phyloP scores from a whole-genome alignment of 169 alveolate species.

The Plasmodium billcollinsi region DNA sequence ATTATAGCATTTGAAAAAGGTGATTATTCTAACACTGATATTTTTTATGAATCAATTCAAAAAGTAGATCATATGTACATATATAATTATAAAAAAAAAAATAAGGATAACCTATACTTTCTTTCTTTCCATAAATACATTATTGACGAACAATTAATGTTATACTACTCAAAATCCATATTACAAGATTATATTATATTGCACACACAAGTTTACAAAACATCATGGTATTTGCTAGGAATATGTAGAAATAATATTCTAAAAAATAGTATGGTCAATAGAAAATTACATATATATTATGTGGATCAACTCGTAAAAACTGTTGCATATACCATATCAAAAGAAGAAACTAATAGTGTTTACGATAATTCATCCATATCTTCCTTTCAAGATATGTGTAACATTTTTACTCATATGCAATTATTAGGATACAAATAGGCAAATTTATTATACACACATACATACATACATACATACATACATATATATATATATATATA shows the following conservation, averaged over 20 bases:
- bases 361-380: constrained; percentile 55
- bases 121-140: constrained; percentile 56
- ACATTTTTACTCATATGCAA: constrained; percentile 55
- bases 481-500: no score
- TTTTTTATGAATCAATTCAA: constrained; percentile 32
- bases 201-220: constrained; percentile 56
- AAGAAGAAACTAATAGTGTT: constrained; percentile 24
- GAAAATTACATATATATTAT: constrained; percentile 50
- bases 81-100: constrained; percentile 14
- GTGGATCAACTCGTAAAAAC: constrained; percentile 42
- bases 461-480: background rate
- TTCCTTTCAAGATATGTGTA: constrained; percentile 71
- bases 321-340: constrained; percentile 33
- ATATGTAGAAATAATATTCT: constrained; percentile 56
- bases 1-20: constrained; percentile 53
- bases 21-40: constrained; percentile 4
- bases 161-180: constrained; percentile 24
- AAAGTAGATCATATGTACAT: constrained; percentile 14
- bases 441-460: no score
- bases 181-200: constrained; percentile 44
- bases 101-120: constrained; percentile 15
- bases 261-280: constrained; percentile 17
- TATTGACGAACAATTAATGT: constrained; percentile 34
- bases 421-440: constrained; percentile 41
- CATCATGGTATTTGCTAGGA: constrained; percentile 66